These are phyloP conservation scores for Pisolithus microcarpus DNA, from an alignment of 768 basidiomycete species.

Conservation along the genomic window DNA sequence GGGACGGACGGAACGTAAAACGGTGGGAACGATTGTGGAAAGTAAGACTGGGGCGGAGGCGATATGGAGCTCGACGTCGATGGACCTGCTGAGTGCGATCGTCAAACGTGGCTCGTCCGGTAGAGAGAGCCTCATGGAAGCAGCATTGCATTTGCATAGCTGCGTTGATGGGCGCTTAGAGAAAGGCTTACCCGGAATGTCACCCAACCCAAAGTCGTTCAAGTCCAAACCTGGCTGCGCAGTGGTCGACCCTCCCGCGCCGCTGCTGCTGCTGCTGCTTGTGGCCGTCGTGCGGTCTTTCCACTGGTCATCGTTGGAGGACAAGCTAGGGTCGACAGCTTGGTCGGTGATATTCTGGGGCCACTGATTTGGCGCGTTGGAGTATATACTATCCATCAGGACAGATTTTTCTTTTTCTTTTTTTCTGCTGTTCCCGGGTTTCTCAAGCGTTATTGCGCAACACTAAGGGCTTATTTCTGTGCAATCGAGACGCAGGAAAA, in stretches of 20 bases:
- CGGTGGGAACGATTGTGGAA: conserved; percentile 34
- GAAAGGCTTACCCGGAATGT: conserved; percentile 36
- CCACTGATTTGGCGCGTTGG: conserved; percentile 37
- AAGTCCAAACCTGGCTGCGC: conserved; percentile 32
- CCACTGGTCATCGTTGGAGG: conserved; percentile 31
- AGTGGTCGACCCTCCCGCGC: conserved; percentile 18
- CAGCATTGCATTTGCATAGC: not conserved
- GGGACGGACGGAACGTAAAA: conserved; percentile 36
- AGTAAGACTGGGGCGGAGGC: conserved; percentile 35
- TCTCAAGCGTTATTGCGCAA: conserved; percentile 37
- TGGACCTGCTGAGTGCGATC: conserved; percentile 19
- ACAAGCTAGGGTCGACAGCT: conserved; percentile 23
- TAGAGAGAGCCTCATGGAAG: conserved; percentile 2
- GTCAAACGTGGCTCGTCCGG: too few species aligned
- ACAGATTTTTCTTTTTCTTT: conserved; percentile 34
- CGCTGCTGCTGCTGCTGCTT: conserved; percentile 17
- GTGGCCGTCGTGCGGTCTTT: conserved; percentile 29
- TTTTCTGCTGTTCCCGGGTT: conserved; percentile 30
- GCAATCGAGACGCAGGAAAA: conserved; percentile 32
- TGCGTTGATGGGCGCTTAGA: conserved; percentile 23
- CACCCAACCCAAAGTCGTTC: conserved; percentile 38
- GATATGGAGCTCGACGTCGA: conserved; percentile 37
- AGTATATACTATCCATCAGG: conserved; percentile 41
- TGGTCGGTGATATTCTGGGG: conserved; percentile 32
- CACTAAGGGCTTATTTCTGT: conserved; percentile 42